Percentiles rank a stretch among this genome's conserved stretches.
phyloP scores from a whole-genome alignment of 106 monocot genomes.

The Dactylorhiza incarnata region DNA sequence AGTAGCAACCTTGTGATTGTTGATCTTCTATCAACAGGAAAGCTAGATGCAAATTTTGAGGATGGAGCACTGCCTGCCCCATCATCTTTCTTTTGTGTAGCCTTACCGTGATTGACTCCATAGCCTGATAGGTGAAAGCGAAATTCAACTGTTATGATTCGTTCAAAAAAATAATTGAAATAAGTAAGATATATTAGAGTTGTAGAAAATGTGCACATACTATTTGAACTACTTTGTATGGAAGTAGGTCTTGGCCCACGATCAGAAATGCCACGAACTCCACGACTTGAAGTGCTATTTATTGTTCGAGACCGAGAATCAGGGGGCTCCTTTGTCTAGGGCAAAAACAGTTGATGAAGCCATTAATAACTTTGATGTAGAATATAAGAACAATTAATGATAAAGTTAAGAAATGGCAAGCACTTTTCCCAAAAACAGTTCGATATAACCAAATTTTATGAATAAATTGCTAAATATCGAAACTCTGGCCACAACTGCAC shows the following conservation, averaged over 20 bases:
- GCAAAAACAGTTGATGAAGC: constrained; percentile 6
- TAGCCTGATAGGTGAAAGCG: constrained; percentile 10
- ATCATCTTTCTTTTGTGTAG: constrained; percentile 43
- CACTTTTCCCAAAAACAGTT: background rate
- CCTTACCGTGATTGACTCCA: constrained; percentile 30
- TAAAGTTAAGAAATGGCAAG: background rate
- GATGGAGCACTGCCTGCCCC: constrained; percentile 23
- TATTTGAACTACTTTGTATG: constrained; percentile 29
- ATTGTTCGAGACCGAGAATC: constrained; percentile 48
- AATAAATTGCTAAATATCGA: background rate
- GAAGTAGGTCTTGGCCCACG: constrained; percentile 25
- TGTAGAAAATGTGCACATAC: constrained; percentile 15
- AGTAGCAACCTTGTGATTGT: constrained; percentile 23
- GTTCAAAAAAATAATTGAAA: constrained; percentile 4
- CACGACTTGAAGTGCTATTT: constrained; percentile 33
- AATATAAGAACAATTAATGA: background rate
- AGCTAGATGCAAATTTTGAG: constrained; percentile 27
- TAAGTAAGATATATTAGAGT: background rate
- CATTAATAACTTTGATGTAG: background rate
- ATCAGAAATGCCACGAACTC: constrained; percentile 36
- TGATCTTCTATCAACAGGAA: constrained; percentile 17
- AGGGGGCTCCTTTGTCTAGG: constrained; percentile 47
- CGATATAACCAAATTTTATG: background rate
- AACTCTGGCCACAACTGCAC: background rate
- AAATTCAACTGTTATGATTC: background rate